Percentiles rank a stretch among this genome's conserved stretches.
Conservation (phyloP, 2,329 filamentous ascomycete genomes). For the Pyrenophora tritici-repentis region DNA sequence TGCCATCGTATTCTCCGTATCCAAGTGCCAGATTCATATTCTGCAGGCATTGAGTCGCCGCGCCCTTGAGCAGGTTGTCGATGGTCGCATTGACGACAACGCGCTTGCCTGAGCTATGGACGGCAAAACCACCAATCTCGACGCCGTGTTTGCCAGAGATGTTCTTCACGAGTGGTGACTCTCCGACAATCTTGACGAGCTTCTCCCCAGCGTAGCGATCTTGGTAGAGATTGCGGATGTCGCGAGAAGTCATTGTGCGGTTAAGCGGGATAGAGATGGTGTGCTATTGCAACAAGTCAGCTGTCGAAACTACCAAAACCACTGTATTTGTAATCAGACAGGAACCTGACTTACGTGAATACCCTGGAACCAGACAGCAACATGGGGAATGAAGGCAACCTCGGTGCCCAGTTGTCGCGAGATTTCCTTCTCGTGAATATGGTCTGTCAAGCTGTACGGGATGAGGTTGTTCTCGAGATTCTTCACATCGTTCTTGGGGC, state of each 20-base stretch:
- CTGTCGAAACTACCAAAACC: not conserved
- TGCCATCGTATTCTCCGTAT: conserved; percentile 86
- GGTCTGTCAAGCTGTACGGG: conserved; percentile 87
- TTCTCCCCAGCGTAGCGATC: conserved; percentile 95
- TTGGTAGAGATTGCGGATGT: conserved; percentile 93
- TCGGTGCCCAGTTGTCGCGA: conserved; percentile 73
- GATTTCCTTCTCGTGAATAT: conserved; percentile 94
- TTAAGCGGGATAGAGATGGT: conserved; percentile 89
- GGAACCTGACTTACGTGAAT: conserved; percentile 64
- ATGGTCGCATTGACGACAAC: conserved; percentile 95
- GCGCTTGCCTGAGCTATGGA: conserved; percentile 84
- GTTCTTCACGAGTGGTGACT: conserved; percentile 81
- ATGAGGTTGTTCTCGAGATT: conserved; percentile 86
- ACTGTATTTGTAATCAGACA: not conserved
- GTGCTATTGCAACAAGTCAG: conserved; percentile 56
- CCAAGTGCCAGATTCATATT: conserved; percentile 94
- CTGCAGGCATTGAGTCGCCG: conserved; percentile 89
- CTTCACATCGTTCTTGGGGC: conserved; percentile 88
- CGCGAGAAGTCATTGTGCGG: conserved; percentile 83
- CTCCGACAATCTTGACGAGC: conserved; percentile 88
- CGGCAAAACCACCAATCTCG: conserved; percentile 94
- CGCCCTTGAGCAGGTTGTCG: conserved; percentile 92
- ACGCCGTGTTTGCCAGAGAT: conserved; percentile 86
- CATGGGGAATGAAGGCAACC: conserved; percentile 89
- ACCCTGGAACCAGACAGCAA: conserved; percentile 95